Base-by-base conservation (phyloP, 2,329 filamentous ascomycete species). In the Fusarium guadeloupense region DNA sequence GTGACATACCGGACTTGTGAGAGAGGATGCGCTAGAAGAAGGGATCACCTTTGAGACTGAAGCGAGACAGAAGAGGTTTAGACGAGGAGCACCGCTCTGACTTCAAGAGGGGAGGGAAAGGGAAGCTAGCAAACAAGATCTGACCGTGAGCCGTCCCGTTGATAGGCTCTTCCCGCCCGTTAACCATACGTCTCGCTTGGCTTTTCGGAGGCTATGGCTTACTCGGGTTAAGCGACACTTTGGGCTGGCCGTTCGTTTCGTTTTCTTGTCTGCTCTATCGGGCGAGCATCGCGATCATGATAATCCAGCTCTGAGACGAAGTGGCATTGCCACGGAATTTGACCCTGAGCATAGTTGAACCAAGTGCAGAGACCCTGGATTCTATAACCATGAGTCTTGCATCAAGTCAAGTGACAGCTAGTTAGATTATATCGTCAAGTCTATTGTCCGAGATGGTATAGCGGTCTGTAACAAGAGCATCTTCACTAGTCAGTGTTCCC, bases 101-200 rank as follows among this genome's bases (percentile, higher is more conserved):
- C 26, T 25, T 4, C 25, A 35, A 21, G 46, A 21, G 37, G 31
- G 41, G 40, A 31, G 13, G 28, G 43, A 16, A 28, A 37, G 35
- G 21, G 14, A 54, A 45, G 33, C 60, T 64, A 57, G 28, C 35
- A 38, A n/a, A 39, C 39, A 49, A 54, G 43, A 65, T 65, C 46
- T 39, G 49, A 47, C 45, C 38, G 46, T 64, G 59, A 61, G 60
- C 60, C 59, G 60, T 56, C 60, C 60, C 60, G 60, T 44, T 63
- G 54, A 64, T 63, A 63, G 60, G 60, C 60, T 64, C 60, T 64
- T 63, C 59, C 54, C 59, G 59, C 40, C 43, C 59, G 54, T 63
- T 55, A 39, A 58, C 42, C 34, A 49, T 39, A 40, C n/a, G 34
- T 41, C 44, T 47, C 42, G 34, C 52, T 40, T 59, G 26, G 53